Conservation (phyloP, 306 rosid species). For the Dalbergia cultrata region DNA sequence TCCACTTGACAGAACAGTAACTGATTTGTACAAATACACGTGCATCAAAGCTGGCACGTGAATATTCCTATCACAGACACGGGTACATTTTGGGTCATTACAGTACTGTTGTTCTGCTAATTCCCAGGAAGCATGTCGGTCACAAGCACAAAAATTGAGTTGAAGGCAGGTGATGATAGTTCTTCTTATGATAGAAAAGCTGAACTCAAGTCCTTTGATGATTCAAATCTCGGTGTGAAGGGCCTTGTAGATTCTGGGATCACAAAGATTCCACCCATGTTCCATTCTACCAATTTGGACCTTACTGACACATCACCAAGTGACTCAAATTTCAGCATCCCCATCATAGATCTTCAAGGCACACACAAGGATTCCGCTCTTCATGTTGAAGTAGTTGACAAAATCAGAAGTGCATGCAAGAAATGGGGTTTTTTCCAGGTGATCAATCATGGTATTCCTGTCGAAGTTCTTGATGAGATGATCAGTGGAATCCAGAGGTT, state of each 20-base stretch:
- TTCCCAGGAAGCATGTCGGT: too few species aligned
- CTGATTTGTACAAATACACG: too few species aligned
- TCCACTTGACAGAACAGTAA: too few species aligned
- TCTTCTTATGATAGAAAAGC: conserved; percentile 14
- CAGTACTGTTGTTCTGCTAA: too few species aligned
- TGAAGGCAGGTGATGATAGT: too few species aligned
- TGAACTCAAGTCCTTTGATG: conserved; percentile 28
- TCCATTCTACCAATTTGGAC: neutral
- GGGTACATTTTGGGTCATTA: too few species aligned
- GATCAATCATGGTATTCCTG: conserved; percentile 54
- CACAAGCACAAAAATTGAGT: too few species aligned
- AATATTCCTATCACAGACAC: too few species aligned
- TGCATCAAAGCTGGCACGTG: too few species aligned
- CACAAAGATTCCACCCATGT: conserved; percentile 23
- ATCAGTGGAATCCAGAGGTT: conserved; percentile 48
- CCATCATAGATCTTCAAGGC: conserved; percentile 51
- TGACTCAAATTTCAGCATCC: neutral
- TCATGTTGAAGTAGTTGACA: neutral
- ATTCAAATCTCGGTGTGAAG: conserved; percentile 39
- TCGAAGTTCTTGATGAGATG: conserved; percentile 49
- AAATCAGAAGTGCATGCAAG: conserved; percentile 30
- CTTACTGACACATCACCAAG: too few species aligned
- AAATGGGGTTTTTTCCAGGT: conserved; percentile 60
- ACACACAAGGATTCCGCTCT: neutral
- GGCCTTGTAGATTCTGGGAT: conserved; percentile 37